Evolutionary conservation across 192 early-diverging fungal species (phyloP), one percentile per base, ranked within the genome.

Genomic region (Backusella sp.): DNA sequence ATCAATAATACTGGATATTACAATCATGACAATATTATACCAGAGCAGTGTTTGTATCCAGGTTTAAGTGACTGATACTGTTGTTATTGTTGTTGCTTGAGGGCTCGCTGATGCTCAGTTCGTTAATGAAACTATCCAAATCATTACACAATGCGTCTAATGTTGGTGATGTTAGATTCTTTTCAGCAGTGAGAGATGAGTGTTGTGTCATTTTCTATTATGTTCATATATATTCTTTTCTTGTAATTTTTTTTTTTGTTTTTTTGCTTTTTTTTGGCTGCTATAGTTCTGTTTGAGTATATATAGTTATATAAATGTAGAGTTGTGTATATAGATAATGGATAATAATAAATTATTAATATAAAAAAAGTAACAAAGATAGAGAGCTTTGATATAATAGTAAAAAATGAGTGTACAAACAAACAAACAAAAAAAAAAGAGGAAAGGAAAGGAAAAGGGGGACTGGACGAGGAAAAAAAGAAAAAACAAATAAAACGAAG

Each of bases 101-200:
- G 28, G 56, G 56, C 26, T 62, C 56, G 26, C 56, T 62, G 28
- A 62, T 62, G 23, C 56, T 62, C 56, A 77, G 21, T 73, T 77
- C 76, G 28, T 77, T 62, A 65, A 77, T 77, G 42, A 77, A 77
- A 2, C 52, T 65, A 52, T 77, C 76, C 19, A 77, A 42, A 52
- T 73, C 70, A 39, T 73, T 70, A 32, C 66, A 77, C 4, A 77
- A 41, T 21, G 70, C 76, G 41, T 77, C 70, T 12, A 77, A 65
- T 14, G 72, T 46, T 12, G 72, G 70, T 30, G 70, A 72, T 49
- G 56, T 62, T 26, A 28, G n/a, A 28, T 26, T 62, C 23, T 62
- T 62, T 62, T 62, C 56, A 62, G 56, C 23, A 49, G 19, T 49
- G 26, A 62, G 56, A 62, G 56, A 62, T 62, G 56, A 62, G 21